Conservation (phyloP, 2,329 filamentous ascomycete genomes). For the Phyllosticta citribraziliensis region DNA sequence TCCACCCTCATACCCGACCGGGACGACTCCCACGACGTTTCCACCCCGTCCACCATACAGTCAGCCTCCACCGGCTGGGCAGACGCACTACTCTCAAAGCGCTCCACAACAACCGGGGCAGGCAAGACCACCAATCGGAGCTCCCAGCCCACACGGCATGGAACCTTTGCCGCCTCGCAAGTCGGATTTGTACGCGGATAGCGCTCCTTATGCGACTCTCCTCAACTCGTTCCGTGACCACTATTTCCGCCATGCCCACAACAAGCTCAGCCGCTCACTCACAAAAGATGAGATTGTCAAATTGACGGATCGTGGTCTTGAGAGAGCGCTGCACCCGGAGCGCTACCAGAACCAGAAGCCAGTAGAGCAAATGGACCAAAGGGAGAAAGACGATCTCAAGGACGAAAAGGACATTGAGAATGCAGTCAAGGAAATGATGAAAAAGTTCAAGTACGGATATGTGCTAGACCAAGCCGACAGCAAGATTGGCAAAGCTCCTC, state of each 20-base stretch:
- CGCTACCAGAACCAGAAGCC: background rate
- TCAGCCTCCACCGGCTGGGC: background rate
- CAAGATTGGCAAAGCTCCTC: background rate
- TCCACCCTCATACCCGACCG: constrained; percentile 1
- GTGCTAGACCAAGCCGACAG: constrained; percentile 6
- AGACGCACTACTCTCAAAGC: background rate
- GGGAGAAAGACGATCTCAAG: constrained; percentile 4
- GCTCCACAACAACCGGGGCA: constrained; percentile 1
- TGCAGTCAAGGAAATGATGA: constrained; percentile 10
- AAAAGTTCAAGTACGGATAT: constrained; percentile 7
- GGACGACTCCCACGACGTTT: background rate
- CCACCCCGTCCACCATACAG: constrained; percentile 1
- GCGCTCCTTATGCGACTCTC: constrained; percentile 3
- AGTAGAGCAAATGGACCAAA: constrained; percentile 5
- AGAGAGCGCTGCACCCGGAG: constrained; percentile 5
- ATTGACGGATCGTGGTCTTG: constrained; percentile 7
- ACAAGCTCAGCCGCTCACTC: constrained; percentile 3
- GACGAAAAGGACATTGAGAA: constrained; percentile 9
- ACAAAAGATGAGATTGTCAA: constrained; percentile 4
- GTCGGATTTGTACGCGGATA: constrained; percentile 3
- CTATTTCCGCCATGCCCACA: constrained; percentile 4
- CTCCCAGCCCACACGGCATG: background rate
- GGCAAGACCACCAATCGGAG: background rate
- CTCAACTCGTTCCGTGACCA: constrained; percentile 10
- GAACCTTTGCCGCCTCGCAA: constrained; percentile 7